phyloP scores from a whole-genome alignment of 176 grass and related monocot genomes.

The Chloris gayana region DNA sequence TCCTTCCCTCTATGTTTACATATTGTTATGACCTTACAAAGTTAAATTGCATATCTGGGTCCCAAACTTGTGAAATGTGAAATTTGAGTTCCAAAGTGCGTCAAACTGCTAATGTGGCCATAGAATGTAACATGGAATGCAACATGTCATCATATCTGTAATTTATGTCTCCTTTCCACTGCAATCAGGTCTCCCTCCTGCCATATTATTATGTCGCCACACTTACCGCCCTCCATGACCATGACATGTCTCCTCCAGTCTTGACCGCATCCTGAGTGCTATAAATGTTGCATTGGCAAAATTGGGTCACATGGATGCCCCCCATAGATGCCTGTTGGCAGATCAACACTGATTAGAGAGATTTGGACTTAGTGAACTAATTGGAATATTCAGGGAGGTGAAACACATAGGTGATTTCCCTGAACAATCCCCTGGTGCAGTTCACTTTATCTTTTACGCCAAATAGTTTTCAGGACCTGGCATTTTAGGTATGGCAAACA shows the following conservation, averaged over 20 bases:
- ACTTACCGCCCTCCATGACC: not conserved
- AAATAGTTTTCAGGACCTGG: not conserved
- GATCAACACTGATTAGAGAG: constrained; percentile 6
- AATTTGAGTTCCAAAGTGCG: not conserved
- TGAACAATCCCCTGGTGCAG: not conserved
- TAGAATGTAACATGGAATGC: no score
- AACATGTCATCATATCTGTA: no score
- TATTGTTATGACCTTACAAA: not conserved
- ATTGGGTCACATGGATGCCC: not conserved
- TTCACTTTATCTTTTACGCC: not conserved
- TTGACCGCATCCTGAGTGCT: not conserved
- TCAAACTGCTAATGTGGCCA: not conserved
- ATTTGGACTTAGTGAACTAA: not conserved
- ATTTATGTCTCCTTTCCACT: not conserved
- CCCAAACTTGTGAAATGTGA: not conserved
- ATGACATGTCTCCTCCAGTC: not conserved
- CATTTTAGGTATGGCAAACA: not conserved
- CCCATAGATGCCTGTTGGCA: not conserved
- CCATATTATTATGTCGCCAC: not conserved
- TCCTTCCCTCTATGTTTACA: not conserved
- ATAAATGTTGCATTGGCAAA: not conserved
- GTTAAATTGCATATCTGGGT: not conserved
- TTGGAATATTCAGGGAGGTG: not conserved
- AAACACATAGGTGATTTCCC: not conserved
- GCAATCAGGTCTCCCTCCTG: not conserved